A percentile compares a stretch with the other conserved stretches of the same genome.
Conservation (phyloP, 129 eudicot genomes). For the Glebionis coronaria region DNA sequence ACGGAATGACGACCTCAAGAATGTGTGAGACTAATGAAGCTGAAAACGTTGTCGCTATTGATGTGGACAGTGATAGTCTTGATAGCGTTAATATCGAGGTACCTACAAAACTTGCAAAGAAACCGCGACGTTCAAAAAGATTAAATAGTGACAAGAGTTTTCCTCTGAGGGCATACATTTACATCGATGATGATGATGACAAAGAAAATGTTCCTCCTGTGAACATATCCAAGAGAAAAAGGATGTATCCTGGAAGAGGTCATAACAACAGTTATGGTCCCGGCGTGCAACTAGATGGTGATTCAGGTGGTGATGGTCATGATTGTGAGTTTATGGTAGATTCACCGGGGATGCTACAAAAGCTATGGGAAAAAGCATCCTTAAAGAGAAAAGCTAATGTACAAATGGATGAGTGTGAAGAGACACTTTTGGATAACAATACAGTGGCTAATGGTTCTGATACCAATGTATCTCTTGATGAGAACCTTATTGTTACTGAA, state of each 20-base stretch:
- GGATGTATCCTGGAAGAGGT: conserved; percentile 43
- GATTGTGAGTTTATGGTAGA: conserved; percentile 58
- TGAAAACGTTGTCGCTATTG: conserved; percentile 49
- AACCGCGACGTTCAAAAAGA: conserved; percentile 32
- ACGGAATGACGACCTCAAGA: conserved; percentile 32
- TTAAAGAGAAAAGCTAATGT: conserved; percentile 35
- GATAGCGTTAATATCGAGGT: conserved; percentile 44
- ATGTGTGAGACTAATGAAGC: conserved; percentile 32
- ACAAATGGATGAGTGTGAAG: background rate
- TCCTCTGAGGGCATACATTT: conserved; percentile 42
- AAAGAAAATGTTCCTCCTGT: conserved; percentile 39
- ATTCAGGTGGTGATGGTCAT: conserved; percentile 39
- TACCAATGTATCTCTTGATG: background rate
- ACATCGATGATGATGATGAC: conserved; percentile 79
- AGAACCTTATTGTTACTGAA: conserved; percentile 28
- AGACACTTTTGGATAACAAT: background rate
- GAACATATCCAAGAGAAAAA: conserved; percentile 61
- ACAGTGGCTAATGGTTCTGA: background rate
- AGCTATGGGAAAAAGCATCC: conserved; percentile 69
- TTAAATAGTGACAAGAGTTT: conserved; percentile 30
- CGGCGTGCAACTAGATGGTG: conserved; percentile 37
- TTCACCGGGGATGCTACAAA: conserved; percentile 43
- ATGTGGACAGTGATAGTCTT: conserved; percentile 53
- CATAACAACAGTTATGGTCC: conserved; percentile 39
- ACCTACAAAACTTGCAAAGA: conserved; percentile 35